phyloP scores from a whole-genome alignment of 129 eudicot genomes.

The Chrysanthemum seticuspe region DNA sequence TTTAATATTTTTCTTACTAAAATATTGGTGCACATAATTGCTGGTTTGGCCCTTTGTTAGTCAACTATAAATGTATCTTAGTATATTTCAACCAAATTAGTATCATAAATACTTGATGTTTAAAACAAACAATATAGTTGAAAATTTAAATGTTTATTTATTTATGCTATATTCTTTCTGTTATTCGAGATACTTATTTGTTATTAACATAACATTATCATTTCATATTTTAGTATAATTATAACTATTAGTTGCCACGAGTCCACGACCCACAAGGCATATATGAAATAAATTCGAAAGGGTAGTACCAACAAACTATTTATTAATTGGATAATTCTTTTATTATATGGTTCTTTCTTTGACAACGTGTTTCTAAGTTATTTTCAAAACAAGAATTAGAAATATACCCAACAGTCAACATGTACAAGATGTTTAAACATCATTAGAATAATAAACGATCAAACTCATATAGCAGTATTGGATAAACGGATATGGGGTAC shows the following conservation, averaged over 20 bases:
- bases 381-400: not conserved
- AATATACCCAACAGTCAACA: not conserved
- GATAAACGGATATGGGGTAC: too few species aligned
- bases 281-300: slow-evolving; percentile 18
- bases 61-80: too few species aligned
- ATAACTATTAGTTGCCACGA: slow-evolving; percentile 10
- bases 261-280: slow-evolving; percentile 22
- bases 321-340: not conserved
- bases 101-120: too few species aligned
- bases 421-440: not conserved
- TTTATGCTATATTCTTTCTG: not conserved
- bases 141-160: too few species aligned
- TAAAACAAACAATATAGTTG: too few species aligned
- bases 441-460: not conserved
- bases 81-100: too few species aligned
- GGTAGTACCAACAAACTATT: slow-evolving; percentile 14
- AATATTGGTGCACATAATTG: too few species aligned
- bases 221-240: not conserved
- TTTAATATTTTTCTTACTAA: too few species aligned
- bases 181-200: not conserved
- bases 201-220: not conserved
- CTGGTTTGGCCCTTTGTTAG: too few species aligned
- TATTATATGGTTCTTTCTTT: not conserved
- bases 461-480: not conserved
- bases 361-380: slow-evolving; percentile 13